Evolutionary conservation across 306 rosid genomes (phyloP).

Genomic region (Inga leiocalycina): DNA sequence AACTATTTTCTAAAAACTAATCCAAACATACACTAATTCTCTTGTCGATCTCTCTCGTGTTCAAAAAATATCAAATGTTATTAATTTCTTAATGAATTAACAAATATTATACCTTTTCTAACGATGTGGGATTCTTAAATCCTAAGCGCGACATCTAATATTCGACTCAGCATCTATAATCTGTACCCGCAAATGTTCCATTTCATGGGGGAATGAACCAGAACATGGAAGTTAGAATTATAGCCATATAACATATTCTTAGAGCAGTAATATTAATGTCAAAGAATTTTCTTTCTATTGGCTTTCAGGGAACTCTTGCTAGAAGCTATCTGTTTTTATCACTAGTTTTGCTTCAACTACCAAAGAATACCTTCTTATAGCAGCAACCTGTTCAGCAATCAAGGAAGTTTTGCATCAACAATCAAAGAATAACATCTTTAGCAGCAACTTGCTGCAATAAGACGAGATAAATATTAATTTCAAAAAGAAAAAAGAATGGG

Average conservation of each 20-base stretch:
- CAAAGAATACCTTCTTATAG: background rate
- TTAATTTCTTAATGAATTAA: background rate
- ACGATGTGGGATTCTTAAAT: too few relatives aligned
- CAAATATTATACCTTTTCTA: too few relatives aligned
- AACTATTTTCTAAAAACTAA: too few relatives aligned
- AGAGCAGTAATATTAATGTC: background rate
- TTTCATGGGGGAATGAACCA: background rate
- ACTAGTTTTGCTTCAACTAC: background rate
- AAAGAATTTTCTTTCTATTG: background rate
- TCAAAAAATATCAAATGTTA: too few relatives aligned
- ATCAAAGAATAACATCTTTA: background rate
- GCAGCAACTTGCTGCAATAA: background rate
- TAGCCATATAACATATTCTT: background rate
- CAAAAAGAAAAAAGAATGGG: too few relatives aligned
- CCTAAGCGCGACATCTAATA: too few relatives aligned
- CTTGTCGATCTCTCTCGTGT: too few relatives aligned
- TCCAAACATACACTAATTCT: too few relatives aligned
- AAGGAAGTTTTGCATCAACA: background rate
- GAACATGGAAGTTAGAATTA: background rate
- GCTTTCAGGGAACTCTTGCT: background rate
- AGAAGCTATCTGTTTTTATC: too few relatives aligned
- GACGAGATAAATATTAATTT: too few relatives aligned
- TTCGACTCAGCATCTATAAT: background rate
- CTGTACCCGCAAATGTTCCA: background rate
- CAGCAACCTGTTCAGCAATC: background rate